Percentiles rank a stretch among this genome's conserved stretches.
Conservation (phyloP, 1,284 basidiomycete genomes). For the Ceratobasidium sp. region DNA sequence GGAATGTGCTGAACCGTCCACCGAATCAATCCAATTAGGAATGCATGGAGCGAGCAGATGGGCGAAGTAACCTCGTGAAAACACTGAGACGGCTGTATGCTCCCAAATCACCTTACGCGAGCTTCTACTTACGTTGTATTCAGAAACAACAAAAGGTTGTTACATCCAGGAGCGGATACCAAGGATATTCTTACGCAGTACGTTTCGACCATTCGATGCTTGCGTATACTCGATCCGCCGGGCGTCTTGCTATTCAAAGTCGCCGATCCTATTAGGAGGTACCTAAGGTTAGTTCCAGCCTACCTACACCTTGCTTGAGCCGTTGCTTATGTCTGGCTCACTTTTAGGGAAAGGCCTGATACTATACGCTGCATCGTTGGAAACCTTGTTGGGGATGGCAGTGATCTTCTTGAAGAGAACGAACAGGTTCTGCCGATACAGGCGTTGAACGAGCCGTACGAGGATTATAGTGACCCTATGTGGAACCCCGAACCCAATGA, state of each 20-base stretch:
- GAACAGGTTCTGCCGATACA: slow-evolving; percentile 78
- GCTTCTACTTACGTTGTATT: slow-evolving; percentile 13
- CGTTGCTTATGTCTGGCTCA: slow-evolving; percentile 6
- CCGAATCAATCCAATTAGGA: slow-evolving; percentile 54
- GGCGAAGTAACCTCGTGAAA: slow-evolving; percentile 71
- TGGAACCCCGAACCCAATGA: slow-evolving; percentile 96
- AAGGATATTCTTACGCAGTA: slow-evolving; percentile 91
- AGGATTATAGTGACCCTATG: slow-evolving; percentile 84
- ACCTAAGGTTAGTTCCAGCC: slow-evolving; percentile 67
- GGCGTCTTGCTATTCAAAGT: slow-evolving; percentile 92
- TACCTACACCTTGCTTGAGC: not conserved
- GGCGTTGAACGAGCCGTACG: slow-evolving; percentile 64
- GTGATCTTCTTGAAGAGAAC: slow-evolving; percentile 80
- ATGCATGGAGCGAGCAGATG: slow-evolving; percentile 79
- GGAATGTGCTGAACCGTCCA: not conserved
- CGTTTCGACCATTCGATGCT: slow-evolving; percentile 90
- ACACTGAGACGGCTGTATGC: slow-evolving; percentile 72
- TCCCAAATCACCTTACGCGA: not conserved
- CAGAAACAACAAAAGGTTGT: slow-evolving; percentile 83
- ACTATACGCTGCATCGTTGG: slow-evolving; percentile 93
- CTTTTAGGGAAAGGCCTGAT: slow-evolving; percentile 76
- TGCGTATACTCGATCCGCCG: slow-evolving; percentile 89
- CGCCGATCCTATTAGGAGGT: slow-evolving; percentile 86
- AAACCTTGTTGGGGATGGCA: slow-evolving; percentile 84
- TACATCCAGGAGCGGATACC: slow-evolving; percentile 96